Base-by-base conservation (phyloP, 768 basidiomycete species). In the Nevesoporus exiguus region DNA sequence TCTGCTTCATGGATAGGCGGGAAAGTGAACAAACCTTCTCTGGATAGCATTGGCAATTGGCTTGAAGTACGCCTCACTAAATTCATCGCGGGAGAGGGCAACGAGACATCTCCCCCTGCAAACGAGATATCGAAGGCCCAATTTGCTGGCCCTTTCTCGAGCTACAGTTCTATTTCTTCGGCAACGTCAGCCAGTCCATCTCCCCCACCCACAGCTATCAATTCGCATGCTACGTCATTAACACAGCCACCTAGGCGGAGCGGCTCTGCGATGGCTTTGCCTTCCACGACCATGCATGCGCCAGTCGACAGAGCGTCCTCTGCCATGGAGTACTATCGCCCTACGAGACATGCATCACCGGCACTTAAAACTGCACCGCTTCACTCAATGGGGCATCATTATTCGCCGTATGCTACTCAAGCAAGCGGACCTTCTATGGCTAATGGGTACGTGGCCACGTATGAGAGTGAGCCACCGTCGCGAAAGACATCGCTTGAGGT, bases 41-140 rank as follows among this genome's bases (percentile, higher is more conserved):
- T 98, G 43, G 94, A 98, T 67, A 86, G 85, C 31, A 83, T 98
- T 46, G 90, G 94, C 25, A 87, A 85, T 41, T 98, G 94, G 88
- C 77, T 98, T 24, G 96, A 93, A 71, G 88, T 90, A 13, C 83
- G 89, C 17, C 83, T 99, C 65, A 93, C 93, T 15, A 95, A 95
- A 66, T 86, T 99, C 61, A 93, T 99, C 55, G 91, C 95, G 9
- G 97, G 96, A 2, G 94, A 97, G 48, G 81, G 77, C n/a, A 88
- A 88, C 36, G 69, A 72, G 30, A 67, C 74, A 10, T 60, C 70
- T 24, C 65, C 70, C 14, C 73, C 75, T 15, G 70, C 79, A 11
- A 64, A 34, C 31, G 70, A 76, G 7, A 48, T 61, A 1, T 65
- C 60, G 40, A 76, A 74, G 49, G 57, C 70, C 15, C 73, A 76